These are phyloP conservation scores for Leishmania major DNA, from an alignment of 208 protist species.

Conservation along the genomic window DNA sequence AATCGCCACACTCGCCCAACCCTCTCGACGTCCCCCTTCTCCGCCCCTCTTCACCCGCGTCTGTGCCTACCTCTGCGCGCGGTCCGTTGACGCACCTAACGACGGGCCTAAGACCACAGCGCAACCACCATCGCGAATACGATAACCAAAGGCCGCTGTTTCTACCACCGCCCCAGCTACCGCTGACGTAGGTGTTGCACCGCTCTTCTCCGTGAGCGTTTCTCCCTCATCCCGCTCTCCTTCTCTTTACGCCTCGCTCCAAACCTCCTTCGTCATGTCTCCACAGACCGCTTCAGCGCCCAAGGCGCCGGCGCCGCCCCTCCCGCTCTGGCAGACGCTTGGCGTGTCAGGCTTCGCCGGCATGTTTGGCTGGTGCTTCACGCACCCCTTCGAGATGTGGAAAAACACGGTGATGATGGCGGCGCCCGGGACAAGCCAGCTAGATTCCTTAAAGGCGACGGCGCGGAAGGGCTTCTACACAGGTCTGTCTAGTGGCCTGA, in stretches of 20 bases:
- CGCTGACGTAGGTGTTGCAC: background rate
- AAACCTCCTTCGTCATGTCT: background rate
- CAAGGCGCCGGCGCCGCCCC: constrained; percentile 25
- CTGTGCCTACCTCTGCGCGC: background rate
- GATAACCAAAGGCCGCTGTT: background rate
- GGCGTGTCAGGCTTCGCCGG: constrained; percentile 79
- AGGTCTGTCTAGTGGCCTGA: constrained; percentile 76
- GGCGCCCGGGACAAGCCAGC: constrained; percentile 50
- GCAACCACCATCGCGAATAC: background rate
- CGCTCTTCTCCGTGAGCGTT: background rate
- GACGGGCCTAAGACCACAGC: background rate
- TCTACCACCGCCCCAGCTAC: background rate
- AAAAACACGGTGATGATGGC: constrained; percentile 92
- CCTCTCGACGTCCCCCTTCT: background rate
- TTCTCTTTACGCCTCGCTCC: background rate
- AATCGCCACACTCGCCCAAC: background rate
- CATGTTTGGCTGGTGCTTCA: constrained; percentile 89
- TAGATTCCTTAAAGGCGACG: constrained; percentile 47
- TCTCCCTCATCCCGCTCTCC: background rate
- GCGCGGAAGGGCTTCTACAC: constrained; percentile 78
- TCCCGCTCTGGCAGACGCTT: constrained; percentile 67
- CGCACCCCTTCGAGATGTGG: constrained; percentile 94
- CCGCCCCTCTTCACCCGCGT: background rate
- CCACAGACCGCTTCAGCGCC: background rate
- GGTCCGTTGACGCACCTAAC: background rate